A percentile compares a stretch with the other conserved stretches of the same genome.
Conservation (phyloP, 805 yeast species). For the Tetrapisispora namnaoensis region DNA sequence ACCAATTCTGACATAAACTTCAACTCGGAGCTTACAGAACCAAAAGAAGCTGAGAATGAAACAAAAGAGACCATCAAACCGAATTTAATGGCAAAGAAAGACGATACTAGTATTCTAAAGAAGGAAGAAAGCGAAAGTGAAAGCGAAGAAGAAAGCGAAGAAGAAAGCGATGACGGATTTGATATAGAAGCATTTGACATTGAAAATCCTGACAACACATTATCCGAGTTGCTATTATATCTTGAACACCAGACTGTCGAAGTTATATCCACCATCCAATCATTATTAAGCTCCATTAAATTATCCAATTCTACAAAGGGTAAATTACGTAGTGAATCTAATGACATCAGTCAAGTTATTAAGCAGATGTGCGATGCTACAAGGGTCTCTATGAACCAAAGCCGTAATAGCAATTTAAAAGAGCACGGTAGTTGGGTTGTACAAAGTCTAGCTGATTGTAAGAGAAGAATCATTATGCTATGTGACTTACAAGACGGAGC, state of each 20-base stretch:
- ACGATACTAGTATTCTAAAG: too few relatives aligned
- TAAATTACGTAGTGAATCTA: constrained; percentile 59
- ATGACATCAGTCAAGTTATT: constrained; percentile 67
- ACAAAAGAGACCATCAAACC: too few relatives aligned
- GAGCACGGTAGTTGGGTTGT: constrained; percentile 92
- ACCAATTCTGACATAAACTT: not conserved
- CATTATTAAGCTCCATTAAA: constrained; percentile 65
- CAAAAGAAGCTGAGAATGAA: too few relatives aligned
- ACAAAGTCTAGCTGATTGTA: constrained; percentile 74
- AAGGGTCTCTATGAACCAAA: constrained; percentile 76
- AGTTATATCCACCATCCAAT: constrained; percentile 82
- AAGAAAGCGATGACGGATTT: constrained; percentile 33
- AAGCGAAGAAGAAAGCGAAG: not conserved
- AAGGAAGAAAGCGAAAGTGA: not conserved
- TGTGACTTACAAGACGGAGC: constrained; percentile 36
- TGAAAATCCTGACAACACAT: constrained; percentile 79
- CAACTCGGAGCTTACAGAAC: too few relatives aligned
- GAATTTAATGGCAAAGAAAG: too few relatives aligned
- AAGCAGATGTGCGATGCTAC: constrained; percentile 87
- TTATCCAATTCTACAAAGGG: constrained; percentile 70
- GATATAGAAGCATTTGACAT: constrained; percentile 71
- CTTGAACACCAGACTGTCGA: constrained; percentile 90
- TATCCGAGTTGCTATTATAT: constrained; percentile 72
- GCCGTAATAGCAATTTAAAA: constrained; percentile 72
- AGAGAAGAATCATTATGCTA: constrained; percentile 67